Base-by-base conservation (phyloP, 257 asterid species). In the Solanum sejunctum region DNA sequence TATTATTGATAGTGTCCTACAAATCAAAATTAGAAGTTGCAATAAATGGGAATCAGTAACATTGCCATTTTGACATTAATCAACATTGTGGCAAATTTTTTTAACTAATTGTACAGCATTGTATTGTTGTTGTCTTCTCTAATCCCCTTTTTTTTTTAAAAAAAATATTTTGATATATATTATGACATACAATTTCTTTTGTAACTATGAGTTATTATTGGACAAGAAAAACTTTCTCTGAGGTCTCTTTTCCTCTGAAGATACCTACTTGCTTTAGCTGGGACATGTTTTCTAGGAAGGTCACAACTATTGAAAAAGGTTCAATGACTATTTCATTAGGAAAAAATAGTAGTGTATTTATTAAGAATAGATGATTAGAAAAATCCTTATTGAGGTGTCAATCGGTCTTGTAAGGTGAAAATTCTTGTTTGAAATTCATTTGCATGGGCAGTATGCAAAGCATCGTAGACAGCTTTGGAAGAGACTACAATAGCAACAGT, bases 11-110 rank as follows among this genome's bases (percentile, higher is more conserved):
- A 77, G 6, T 77, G 82, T 77, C 8, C 75, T 88, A 60, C 90
- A 87, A 23, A 85, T 95, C 75, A 84, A 86, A 83, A 82, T 93
- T 47, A 89, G 94, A 73, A 88, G 87, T 36, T 95, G 98, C 89
- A 86, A 87, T 23, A 87, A 28, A 58, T 82, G 93, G 89, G 96
- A 94, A 89, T 88, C 97, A 0, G 86, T 91, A 26, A 92, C 97
- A 16, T 91, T 91, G 2, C 91, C 90, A 12, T 82, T 21, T 82
- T 55, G 10, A 61, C 41, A 61, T 60, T 41, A 82, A 36, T 36
- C 41, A 36, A 21, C 26, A 47, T 47, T 78, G 13, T 15, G 23
- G 21, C 47, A 66, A 66, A 47, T 51, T 41, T 32, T 81, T 41
- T n/a, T 41, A 39, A 64, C 73, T 43, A 64, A 54, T 28, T 81